Evolutionary conservation across 2,329 filamentous ascomycete genomes (phyloP), one percentile per base, ranked within the genome.

Genomic region (Malbranchea zuffiana): DNA sequence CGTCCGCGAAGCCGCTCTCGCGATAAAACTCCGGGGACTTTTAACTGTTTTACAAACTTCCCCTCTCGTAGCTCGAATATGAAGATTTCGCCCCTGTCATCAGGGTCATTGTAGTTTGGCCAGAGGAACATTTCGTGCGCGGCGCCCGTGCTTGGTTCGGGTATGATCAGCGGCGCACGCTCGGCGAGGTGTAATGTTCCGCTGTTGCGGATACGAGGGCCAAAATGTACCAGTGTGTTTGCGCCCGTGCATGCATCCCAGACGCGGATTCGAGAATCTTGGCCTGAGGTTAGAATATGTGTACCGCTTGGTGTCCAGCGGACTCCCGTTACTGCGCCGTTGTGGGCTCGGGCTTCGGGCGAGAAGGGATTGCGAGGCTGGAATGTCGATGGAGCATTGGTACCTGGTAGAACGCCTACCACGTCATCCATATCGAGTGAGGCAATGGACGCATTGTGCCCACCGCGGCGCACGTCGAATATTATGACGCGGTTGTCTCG

Each of bases 221-320:
- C 86, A 53, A 95, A 96, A 55, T 80, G 87, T 0, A 82, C 82
- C 4, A 95, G 73, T 0, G 83, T 92, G 56, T 96, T 95, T 12
- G 80, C 80, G 2, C 86, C 85, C 0, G 75, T 83, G 0, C 69
- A 69, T 1, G 82, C 75, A 53, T 94, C 74, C 88, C 88, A 96
- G 1, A 95, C 82, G 3, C 87, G 74, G 44, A 96, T 79, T 6
- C 80, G 75, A 32, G 82, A 71, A 55, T 96, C 90, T 40, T 92
- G 81, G 0, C 86, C 87, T 2, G 82, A 73, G 1, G 82, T 85
- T 8, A 95, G 68, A 12, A 96, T 68, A 53, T 81, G 78, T 10
- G 66, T 67, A 1, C 85, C 85, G 52, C 85, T 78, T 42, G 84
- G 78, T 1, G 82, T 87, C 85, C 86, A 96, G 1, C 78, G 69